Base-by-base conservation (phyloP, 148 eudicot genomes). In the Chenopodium album region DNA sequence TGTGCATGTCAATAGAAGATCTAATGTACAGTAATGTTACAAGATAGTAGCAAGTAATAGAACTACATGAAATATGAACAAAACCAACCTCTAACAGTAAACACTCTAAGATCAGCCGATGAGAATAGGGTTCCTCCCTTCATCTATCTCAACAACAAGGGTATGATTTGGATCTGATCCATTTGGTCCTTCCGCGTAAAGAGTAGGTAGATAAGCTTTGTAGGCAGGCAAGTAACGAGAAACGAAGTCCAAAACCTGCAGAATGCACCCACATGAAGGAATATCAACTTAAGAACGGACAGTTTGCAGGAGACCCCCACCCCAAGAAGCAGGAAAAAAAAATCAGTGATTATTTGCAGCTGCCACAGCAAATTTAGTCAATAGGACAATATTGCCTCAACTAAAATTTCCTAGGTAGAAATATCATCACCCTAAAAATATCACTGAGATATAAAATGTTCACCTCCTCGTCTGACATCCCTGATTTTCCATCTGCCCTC, bases 391-490 rank as follows among this genome's bases (percentile, higher is more conserved):
- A 56, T 56, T 56, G 62, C 62, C 62, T 11, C 62, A 56, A 56
- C 62, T 56, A 56, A 14, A 48, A 14, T 17, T 56, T 0, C 62
- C 16, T 56, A 3, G 62, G 22, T 19, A 56, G 62, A 56, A 56
- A 14, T 4, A 56, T 56, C 62, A 56, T 56, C 62, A 2, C 22
- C 62, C 62, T 26, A 8, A 44, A 7, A 44, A 22, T 23, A 3
- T 47, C 7, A 12, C 5, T 1, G 41, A 28, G 62, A 46, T 19
- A 23, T 62, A 32, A 50, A 62, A 73, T 37, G 2, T 71, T 52
- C 63, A 96, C 99, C 98, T 97, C 98, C 54, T 97, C 98, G 62
- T 97, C 95, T 44, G 98, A 79, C 97, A 97, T 89, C 74, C 97
- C 93, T 4, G 97, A 85, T 48, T 89, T 89, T 84, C 98, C 99